Evolutionary conservation across 495 filamentous ascomycete species (phyloP).

Genomic region (Echria macrotheca): DNA sequence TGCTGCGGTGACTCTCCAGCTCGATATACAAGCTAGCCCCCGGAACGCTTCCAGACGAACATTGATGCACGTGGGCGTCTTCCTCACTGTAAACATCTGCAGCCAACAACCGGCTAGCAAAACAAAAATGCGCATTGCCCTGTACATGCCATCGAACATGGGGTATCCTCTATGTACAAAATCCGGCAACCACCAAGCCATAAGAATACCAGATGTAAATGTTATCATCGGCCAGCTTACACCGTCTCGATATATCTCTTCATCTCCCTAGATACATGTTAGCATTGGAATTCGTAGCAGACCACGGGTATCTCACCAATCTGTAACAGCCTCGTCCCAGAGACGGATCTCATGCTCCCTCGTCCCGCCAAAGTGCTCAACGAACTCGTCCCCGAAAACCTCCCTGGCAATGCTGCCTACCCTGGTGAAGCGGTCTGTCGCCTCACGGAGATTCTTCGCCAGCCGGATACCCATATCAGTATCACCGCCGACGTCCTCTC

Average conservation of each 20-base stretch:
- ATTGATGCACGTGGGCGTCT: no score
- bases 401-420: constrained; percentile 79
- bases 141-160: no score
- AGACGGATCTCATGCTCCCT: constrained; percentile 83
- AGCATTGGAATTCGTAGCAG: constrained; percentile 6
- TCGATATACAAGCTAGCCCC: no score
- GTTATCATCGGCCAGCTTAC: no score
- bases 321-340: constrained; percentile 94
- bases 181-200: no score
- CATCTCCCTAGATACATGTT: constrained; percentile 47
- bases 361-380: constrained; percentile 91
- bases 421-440: constrained; percentile 66
- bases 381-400: constrained; percentile 90
- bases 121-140: no score
- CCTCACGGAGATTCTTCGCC: constrained; percentile 77
- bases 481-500: constrained; percentile 66
- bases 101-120: no score
- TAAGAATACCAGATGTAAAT: no score
- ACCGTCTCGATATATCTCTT: constrained; percentile 71
- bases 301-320: constrained; percentile 59
- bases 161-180: no score
- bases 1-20: no score
- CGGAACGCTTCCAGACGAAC: no score
- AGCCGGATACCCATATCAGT: constrained; percentile 64
- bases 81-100: no score